A percentile compares a stretch with the other conserved stretches of the same genome.
Evolutionary conservation across 192 early-diverging fungal species (phyloP).

Genomic region (Pilaira anomala): DNA sequence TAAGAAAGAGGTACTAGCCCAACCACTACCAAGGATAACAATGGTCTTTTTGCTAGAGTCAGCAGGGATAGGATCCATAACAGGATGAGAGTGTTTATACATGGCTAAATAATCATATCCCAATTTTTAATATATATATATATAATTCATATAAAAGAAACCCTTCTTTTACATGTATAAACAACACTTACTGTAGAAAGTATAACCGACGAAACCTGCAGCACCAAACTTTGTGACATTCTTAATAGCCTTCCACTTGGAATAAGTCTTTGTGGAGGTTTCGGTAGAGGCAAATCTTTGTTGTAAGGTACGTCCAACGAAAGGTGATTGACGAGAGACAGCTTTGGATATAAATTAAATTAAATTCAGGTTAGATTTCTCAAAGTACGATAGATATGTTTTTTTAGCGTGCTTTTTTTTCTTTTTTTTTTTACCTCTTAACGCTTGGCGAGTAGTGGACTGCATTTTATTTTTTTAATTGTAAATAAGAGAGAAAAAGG

Average conservation of each 20-base stretch:
- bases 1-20: constrained; percentile 40
- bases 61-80: constrained; percentile 47
- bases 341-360: too few species aligned
- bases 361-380: too few species aligned
- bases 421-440: too few species aligned
- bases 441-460: too few species aligned
- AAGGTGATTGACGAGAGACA: background rate
- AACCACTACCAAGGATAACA: constrained; percentile 39
- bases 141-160: background rate
- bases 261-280: background rate
- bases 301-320: constrained; percentile 5
- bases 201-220: background rate
- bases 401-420: too few species aligned
- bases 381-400: too few species aligned
- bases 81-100: constrained; percentile 40
- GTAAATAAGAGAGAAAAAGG: too few species aligned
- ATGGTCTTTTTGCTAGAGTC: constrained; percentile 46
- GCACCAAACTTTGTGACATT: background rate
- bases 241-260: constrained; percentile 11
- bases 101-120: constrained; percentile 27
- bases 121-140: too few species aligned
- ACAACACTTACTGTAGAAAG: background rate
- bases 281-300: background rate
- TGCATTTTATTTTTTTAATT: too few species aligned
- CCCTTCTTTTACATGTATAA: background rate